These are phyloP conservation scores for Coniochaeta sp. DNA, from an alignment of 2,329 filamentous ascomycete species.

Conservation along the genomic window DNA sequence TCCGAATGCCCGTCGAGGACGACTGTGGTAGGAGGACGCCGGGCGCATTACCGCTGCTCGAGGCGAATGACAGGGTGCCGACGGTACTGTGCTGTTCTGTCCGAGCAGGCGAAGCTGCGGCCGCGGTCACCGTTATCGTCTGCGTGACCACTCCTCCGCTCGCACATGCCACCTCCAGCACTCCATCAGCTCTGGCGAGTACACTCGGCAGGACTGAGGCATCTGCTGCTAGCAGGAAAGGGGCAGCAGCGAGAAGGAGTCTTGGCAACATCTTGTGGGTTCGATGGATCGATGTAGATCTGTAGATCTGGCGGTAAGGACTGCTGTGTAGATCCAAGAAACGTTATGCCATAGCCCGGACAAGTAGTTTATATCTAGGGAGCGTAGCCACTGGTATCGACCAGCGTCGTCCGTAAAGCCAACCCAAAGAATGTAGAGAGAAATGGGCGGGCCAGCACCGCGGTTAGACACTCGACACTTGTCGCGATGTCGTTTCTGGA, in stretches of 20 bases:
- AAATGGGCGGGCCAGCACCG: constrained; percentile 12
- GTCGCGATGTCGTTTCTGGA: constrained; percentile 8
- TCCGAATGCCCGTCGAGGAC: background rate
- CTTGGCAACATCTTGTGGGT: constrained; percentile 10
- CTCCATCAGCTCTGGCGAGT: constrained; percentile 5
- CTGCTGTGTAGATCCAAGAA: background rate
- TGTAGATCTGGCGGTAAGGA: constrained; percentile 9
- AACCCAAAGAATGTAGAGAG: constrained; percentile 12
- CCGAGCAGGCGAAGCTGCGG: background rate
- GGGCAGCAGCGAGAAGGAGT: constrained; percentile 11
- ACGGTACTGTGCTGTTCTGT: background rate
- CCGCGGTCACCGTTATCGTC: background rate
- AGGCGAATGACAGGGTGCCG: background rate
- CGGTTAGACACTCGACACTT: constrained; percentile 9
- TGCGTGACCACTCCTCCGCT: constrained; percentile 4
- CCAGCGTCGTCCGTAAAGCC: background rate
- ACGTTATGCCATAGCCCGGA: background rate
- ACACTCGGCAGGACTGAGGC: constrained; percentile 8
- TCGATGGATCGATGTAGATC: background rate
- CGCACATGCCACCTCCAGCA: constrained; percentile 6
- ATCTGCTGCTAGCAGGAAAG: constrained; percentile 10
- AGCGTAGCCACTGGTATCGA: background rate
- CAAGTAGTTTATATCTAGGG: constrained; percentile 2
- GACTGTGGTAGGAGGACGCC: background rate
- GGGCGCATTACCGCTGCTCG: background rate